Conservation (phyloP, 2,329 filamentous ascomycete species). For the Plectosphaerella plurivora region DNA sequence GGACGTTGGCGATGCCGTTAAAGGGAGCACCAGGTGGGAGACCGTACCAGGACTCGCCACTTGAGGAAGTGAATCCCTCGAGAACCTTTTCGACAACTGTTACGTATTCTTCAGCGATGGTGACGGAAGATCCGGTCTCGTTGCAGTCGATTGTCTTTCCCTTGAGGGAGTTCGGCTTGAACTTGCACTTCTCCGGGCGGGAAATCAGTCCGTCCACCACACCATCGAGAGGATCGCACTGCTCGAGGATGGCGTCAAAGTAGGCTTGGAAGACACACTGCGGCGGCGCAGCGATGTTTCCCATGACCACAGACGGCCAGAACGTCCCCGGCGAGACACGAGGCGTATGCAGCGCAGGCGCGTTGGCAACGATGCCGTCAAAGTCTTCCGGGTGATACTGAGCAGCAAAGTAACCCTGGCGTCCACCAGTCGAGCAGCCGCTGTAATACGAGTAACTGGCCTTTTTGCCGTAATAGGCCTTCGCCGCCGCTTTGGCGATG, state of each 20-base stretch:
- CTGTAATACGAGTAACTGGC: conserved; percentile 41
- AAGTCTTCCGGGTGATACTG: conserved; percentile 39
- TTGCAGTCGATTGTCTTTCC: no score
- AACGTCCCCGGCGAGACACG: neutral
- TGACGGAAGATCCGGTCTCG: no score
- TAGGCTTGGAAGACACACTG: conserved; percentile 4
- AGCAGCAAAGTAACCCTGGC: conserved; percentile 46
- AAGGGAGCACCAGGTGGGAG: no score
- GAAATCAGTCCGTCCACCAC: no score
- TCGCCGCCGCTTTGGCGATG: conserved; percentile 35
- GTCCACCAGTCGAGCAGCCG: conserved; percentile 51
- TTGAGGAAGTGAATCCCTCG: no score
- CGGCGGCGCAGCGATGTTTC: conserved; percentile 3
- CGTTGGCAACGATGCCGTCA: conserved; percentile 49
- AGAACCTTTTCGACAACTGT: no score
- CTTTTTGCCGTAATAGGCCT: conserved; percentile 33
- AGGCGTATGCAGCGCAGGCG: conserved; percentile 25
- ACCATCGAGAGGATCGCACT: neutral
- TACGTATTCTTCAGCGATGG: no score
- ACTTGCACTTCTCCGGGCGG: no score
- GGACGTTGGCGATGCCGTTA: no score
- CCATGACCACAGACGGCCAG: conserved; percentile 7
- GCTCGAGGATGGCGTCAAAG: neutral
- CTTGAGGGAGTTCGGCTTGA: no score
- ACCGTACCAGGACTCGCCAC: no score